These are phyloP conservation scores for Theileria annulata DNA, from an alignment of 169 alveolate genomes.

Conservation along the genomic window DNA sequence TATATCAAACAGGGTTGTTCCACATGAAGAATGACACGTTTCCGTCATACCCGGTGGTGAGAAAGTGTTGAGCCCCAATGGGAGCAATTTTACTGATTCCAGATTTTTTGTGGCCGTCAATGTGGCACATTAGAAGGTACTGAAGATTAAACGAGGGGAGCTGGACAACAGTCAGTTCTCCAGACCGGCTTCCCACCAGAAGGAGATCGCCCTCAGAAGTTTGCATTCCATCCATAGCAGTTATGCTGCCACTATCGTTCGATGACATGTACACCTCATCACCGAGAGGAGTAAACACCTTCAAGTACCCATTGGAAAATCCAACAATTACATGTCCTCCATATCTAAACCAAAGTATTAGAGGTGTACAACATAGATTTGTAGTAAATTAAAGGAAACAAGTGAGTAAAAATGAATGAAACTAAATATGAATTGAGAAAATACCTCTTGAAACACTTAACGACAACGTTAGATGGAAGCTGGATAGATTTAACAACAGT, in stretches of 20 bases:
- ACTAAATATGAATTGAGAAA: not conserved
- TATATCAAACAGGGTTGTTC: constrained; percentile 12
- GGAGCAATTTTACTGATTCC: constrained; percentile 52
- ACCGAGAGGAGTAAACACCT: constrained; percentile 23
- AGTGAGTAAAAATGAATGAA: not conserved
- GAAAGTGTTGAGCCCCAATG: constrained; percentile 57
- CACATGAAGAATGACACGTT: constrained; percentile 42
- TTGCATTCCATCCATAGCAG: constrained; percentile 68
- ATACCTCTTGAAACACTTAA: constrained; percentile 29
- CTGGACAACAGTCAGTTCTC: constrained; percentile 35
- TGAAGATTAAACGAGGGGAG: constrained; percentile 60
- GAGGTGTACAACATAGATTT: not conserved
- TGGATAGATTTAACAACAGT: constrained; percentile 35
- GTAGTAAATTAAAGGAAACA: not conserved
- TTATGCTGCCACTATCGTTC: constrained; percentile 26
- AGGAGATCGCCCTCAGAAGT: constrained; percentile 54
- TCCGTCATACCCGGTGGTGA: constrained; percentile 64
- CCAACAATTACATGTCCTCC: constrained; percentile 63
- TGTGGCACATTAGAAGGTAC: constrained; percentile 28
- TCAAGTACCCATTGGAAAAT: constrained; percentile 41
- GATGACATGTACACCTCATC: constrained; percentile 38
- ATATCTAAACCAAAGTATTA: constrained; percentile 15
- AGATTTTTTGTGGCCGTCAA: constrained; percentile 37
- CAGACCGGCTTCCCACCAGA: constrained; percentile 49
- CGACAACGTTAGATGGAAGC: constrained; percentile 43